These are phyloP conservation scores for Rubus parviflorus DNA, from an alignment of 306 rosid genomes.

Conservation along the genomic window DNA sequence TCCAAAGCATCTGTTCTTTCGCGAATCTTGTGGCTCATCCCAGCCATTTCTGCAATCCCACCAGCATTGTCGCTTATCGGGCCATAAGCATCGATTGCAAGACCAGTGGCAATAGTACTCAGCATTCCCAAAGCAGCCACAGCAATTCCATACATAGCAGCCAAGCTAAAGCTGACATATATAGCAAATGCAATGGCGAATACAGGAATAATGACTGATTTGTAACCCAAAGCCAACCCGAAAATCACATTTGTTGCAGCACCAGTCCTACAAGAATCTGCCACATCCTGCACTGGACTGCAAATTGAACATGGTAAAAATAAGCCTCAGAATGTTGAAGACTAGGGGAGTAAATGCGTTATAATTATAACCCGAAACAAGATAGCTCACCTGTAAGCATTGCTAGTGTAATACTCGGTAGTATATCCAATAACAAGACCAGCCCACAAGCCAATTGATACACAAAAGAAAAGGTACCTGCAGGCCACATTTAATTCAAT, in stretches of 20 bases:
- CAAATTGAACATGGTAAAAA: constrained; percentile 23
- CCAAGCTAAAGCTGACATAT: constrained; percentile 72
- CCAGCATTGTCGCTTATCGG: constrained; percentile 80
- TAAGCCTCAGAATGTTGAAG: constrained; percentile 18
- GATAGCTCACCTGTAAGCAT: constrained; percentile 59
- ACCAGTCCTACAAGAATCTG: constrained; percentile 78
- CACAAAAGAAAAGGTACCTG: constrained; percentile 79
- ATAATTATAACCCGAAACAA: background rate
- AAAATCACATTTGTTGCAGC: constrained; percentile 71
- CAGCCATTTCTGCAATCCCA: constrained; percentile 76
- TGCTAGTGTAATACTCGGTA: constrained; percentile 71
- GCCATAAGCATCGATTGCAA: constrained; percentile 76
- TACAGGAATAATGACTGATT: constrained; percentile 66
- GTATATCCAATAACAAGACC: constrained; percentile 76
- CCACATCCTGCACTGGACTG: constrained; percentile 81
- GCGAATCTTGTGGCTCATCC: constrained; percentile 63
- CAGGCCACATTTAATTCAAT: constrained; percentile 18
- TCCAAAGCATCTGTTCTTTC: constrained; percentile 72
- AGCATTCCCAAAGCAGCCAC: constrained; percentile 82
- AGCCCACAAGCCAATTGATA: constrained; percentile 69
- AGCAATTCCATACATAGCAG: constrained; percentile 69
- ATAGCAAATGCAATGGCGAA: constrained; percentile 67
- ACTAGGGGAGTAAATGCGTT: background rate
- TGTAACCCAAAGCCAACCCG: constrained; percentile 68
- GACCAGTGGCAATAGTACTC: constrained; percentile 69